A percentile compares a stretch with the other conserved stretches of the same genome.
Evolutionary conservation across 352 stramenopile genomes (phyloP).

Genomic region (Globisporangium nagaii): DNA sequence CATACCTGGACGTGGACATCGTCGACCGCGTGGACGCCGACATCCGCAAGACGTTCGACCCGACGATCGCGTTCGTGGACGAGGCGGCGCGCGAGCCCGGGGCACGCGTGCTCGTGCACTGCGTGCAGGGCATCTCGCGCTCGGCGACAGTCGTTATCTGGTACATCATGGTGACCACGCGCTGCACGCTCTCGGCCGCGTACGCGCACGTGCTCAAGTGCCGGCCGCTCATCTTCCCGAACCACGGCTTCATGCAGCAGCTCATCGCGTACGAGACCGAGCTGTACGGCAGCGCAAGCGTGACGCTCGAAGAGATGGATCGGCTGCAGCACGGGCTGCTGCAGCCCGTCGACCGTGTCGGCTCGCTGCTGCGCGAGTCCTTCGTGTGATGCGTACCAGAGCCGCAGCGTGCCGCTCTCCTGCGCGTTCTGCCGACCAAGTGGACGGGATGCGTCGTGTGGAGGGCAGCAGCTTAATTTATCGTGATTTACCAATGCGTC

Average conservation of each 20-base stretch:
- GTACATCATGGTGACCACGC: conserved; percentile 74
- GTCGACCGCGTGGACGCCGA: conserved; percentile 56
- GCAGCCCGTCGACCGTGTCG: conserved; percentile 46
- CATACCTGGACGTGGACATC: conserved; percentile 64
- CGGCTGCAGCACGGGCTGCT: conserved; percentile 62
- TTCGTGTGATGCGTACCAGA: conserved; percentile 18
- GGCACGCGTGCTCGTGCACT: conserved; percentile 71
- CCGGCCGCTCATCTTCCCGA: conserved; percentile 74
- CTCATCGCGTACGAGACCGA: conserved; percentile 59
- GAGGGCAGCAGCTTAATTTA: conserved; percentile 3
- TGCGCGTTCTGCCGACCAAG: no score
- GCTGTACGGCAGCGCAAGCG: conserved; percentile 66
- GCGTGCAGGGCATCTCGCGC: conserved; percentile 73
- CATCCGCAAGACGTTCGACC: conserved; percentile 46
- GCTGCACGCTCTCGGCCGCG: conserved; percentile 65
- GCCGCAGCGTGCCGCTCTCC: no score
- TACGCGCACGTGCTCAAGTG: conserved; percentile 79
- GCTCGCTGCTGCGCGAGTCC: conserved; percentile 46
- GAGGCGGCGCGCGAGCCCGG: conserved; percentile 15
- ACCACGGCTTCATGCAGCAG: conserved; percentile 74
- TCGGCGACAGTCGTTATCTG: conserved; percentile 75
- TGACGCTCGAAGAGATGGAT: conserved; percentile 58
- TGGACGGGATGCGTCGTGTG: no score
- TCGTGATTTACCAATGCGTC: neutral
- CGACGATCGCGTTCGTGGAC: conserved; percentile 53